Evolutionary conservation across 169 alveolate species (phyloP).

Genomic region (Cryptosporidium tyzzeri): DNA sequence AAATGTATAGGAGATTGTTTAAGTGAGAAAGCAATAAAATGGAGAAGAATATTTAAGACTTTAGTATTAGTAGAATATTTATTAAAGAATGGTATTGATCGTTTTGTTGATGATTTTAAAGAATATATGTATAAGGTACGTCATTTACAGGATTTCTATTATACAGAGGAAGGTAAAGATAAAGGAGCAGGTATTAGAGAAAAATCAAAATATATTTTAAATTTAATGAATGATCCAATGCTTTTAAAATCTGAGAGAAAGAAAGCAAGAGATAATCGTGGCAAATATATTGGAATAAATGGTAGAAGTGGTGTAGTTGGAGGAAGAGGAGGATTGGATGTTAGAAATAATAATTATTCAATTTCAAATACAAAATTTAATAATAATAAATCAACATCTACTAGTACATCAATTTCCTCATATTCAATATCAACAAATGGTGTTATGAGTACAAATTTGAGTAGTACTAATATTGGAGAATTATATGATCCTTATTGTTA

Average conservation of each 20-base stretch:
- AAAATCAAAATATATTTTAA: constrained; percentile 77
- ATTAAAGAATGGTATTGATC: constrained; percentile 84
- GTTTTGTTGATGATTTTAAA: constrained; percentile 82
- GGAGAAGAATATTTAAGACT: constrained; percentile 87
- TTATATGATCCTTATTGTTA: constrained; percentile 39
- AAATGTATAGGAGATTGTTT: constrained; percentile 83
- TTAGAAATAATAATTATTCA: background rate
- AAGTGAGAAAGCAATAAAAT: constrained; percentile 82
- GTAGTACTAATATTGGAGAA: background rate
- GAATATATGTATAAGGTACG: constrained; percentile 84
- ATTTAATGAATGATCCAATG: constrained; percentile 79
- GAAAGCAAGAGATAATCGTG: constrained; percentile 81
- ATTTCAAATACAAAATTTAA: background rate
- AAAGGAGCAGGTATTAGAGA: constrained; percentile 87
- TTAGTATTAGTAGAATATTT: constrained; percentile 81
- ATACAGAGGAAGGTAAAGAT: constrained; percentile 85
- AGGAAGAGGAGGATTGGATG: background rate
- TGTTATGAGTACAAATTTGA: background rate
- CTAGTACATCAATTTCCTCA: background rate
- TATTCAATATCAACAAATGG: background rate
- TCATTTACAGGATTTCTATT: constrained; percentile 82
- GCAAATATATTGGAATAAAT: constrained; percentile 81
- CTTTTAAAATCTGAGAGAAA: constrained; percentile 83
- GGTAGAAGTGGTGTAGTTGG: constrained; percentile 35
- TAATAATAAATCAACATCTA: background rate